Conservation (phyloP, 306 rosid genomes). For the Glycine tomentella region DNA sequence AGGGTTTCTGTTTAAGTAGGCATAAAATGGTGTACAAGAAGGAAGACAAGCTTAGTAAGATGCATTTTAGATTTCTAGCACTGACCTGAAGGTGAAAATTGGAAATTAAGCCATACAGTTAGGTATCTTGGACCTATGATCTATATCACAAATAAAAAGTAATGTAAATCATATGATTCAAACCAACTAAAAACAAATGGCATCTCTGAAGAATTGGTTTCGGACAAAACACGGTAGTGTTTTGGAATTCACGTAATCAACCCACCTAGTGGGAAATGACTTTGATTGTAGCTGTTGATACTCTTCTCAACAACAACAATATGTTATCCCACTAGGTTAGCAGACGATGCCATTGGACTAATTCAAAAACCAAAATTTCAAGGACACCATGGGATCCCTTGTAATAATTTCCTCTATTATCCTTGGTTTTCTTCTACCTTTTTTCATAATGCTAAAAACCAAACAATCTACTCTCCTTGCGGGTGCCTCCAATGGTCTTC, state of each 20-base stretch:
- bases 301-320: neutral
- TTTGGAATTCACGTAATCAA: neutral
- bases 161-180: neutral
- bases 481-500: too few relatives aligned
- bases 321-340: neutral
- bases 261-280: neutral
- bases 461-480: too few relatives aligned
- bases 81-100: conserved; percentile 7
- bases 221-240: neutral
- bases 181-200: neutral
- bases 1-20: neutral
- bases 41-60: neutral
- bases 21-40: neutral
- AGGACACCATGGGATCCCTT: neutral
- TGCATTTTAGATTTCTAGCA: neutral
- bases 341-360: neutral
- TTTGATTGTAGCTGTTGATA: neutral
- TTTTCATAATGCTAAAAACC: neutral
- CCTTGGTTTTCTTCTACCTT: neutral
- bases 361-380: too few relatives aligned
- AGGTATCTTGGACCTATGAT: neutral
- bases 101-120: neutral
- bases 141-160: neutral
- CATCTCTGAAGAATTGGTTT: neutral
- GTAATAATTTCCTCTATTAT: too few relatives aligned